Base-by-base conservation (phyloP, 2,329 filamentous ascomycete species). In the Penicillium janthinellum region DNA sequence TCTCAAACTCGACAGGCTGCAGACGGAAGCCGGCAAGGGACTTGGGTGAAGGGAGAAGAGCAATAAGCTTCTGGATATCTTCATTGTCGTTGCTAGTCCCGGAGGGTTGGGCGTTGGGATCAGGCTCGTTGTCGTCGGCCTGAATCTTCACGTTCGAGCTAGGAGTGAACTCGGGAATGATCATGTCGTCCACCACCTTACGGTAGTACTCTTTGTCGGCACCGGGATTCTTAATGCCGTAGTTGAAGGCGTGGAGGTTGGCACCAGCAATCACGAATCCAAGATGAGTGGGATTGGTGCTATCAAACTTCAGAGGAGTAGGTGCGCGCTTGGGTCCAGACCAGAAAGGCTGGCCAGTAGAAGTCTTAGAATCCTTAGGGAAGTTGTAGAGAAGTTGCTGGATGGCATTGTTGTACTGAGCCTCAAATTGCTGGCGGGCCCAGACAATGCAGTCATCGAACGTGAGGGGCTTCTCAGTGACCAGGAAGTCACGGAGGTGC, bases 391-490 rank as follows among this genome's bases (percentile, higher is more conserved):
- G 82, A 54, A 99, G 83, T 77, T 99, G 95, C 74, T 95, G 91
- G 62, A 99, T 96, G 54, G 92, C 91, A 74, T 99, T 96, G 81
- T 96, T 92, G 79, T 95, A 99, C 78, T 97, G 92, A 76, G 91
- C 92, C 82, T 99, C 95, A 65, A 99, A 99, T 68, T 96, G 86
- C 73, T 90, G 85, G 50, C 95, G 90, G 25, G 91, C 95, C 95
- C 95, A 99, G 67, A 91, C 88, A 70, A 99, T 92, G 74, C 95
- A 99, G 78, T 99, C 94, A 73, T 98, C 94, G 71, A 96, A 97
- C 28, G 87, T 93, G 59, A 92, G 82, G 4, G 95, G 94, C 75
- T 96, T 95, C 69, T 97, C 92, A 0, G 90, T 92, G 41, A 96
- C 93, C 54, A 99, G 83, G 75, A 89, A 97, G 71, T 96, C 92